A percentile compares a stretch with the other conserved stretches of the same genome.
These are phyloP conservation scores for Colletotrichum noveboracense DNA, from an alignment of 2,329 filamentous ascomycete species.

Conservation along the genomic window DNA sequence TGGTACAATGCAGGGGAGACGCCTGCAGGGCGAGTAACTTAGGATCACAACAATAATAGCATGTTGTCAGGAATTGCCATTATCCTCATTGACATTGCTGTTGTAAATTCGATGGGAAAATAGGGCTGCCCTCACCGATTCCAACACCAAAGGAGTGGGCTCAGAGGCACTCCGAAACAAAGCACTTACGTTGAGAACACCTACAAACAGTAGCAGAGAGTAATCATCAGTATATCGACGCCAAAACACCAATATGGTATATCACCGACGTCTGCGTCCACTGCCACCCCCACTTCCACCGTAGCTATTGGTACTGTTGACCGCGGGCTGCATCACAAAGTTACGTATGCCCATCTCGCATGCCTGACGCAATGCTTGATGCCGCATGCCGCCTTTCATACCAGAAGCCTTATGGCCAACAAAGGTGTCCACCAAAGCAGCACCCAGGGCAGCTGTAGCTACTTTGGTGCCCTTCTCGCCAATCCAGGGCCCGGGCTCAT, in stretches of 20 bases:
- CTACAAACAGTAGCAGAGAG: neutral
- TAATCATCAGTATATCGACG: neutral
- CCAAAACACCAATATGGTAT: neutral
- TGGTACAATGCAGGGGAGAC: neutral
- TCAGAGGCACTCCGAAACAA: neutral
- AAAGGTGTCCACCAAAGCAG: slow-evolving; percentile 53
- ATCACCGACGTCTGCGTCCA: neutral
- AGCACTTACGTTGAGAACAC: neutral
- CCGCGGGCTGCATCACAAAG: slow-evolving; percentile 13
- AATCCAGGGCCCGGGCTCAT: slow-evolving; percentile 50
- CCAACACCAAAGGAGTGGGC: neutral
- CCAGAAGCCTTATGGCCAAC: slow-evolving; percentile 38
- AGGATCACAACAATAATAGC: neutral
- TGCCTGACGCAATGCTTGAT: slow-evolving; percentile 22
- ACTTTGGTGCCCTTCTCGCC: slow-evolving; percentile 54
- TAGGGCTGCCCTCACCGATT: neutral
- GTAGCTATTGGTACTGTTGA: slow-evolving; percentile 3
- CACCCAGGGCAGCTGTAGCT: slow-evolving; percentile 53
- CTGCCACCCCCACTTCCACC: neutral
- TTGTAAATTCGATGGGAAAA: neutral
- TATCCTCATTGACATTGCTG: neutral
- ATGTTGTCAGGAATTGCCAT: neutral
- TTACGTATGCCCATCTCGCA: slow-evolving; percentile 19
- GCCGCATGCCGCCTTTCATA: slow-evolving; percentile 23
- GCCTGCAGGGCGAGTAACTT: neutral